Conservation (phyloP, 176 grass and related monocot species). For the Stipa capillata region DNA sequence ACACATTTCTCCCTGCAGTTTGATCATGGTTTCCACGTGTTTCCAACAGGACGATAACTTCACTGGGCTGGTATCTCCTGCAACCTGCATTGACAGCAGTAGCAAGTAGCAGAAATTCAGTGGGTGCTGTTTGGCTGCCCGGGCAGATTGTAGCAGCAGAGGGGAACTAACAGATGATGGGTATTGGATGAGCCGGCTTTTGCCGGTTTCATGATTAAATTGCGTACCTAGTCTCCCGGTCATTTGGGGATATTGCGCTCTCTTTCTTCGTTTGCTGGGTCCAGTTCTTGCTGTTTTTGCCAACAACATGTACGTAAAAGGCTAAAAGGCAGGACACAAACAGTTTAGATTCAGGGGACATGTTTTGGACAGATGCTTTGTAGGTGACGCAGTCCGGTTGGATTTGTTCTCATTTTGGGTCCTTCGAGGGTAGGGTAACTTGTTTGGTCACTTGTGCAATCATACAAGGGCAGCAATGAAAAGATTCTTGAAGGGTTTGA, state of each 20-base stretch:
- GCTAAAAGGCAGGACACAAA: not conserved
- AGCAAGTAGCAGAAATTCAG: no score
- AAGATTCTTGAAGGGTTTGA: no score
- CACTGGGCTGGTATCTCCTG: no score
- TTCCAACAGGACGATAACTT: no score
- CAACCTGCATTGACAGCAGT: no score
- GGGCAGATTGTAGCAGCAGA: not conserved
- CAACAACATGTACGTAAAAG: not conserved
- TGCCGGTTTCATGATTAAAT: not conserved
- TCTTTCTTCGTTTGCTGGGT: not conserved
- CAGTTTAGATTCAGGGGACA: not conserved
- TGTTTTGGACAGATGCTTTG: slow-evolving; percentile 6
- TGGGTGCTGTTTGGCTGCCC: no score
- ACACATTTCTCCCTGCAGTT: no score
- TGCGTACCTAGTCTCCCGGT: not conserved
- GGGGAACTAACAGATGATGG: not conserved
- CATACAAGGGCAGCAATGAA: no score
- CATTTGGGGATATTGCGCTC: not conserved
- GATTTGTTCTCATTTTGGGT: not conserved
- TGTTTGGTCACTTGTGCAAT: not conserved
- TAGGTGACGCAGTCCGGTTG: not conserved
- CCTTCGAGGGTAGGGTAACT: no score
- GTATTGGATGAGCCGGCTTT: not conserved
- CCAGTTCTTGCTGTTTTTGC: slow-evolving; percentile 2
- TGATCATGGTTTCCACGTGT: no score